Evolutionary conservation across 257 asterid species (phyloP).

Genomic region (Asclepias syriaca): DNA sequence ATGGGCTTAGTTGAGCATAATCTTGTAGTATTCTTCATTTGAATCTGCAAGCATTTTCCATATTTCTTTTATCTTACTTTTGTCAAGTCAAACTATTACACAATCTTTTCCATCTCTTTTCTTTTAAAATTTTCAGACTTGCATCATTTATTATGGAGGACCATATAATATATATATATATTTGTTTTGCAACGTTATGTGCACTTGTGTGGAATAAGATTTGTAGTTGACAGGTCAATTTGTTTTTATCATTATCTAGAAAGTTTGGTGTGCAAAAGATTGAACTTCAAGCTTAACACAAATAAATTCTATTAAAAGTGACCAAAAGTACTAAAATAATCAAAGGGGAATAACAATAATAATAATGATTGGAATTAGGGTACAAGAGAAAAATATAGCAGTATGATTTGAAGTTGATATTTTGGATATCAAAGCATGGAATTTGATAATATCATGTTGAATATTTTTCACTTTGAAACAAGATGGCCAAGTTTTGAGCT

Average conservation of each 20-base stretch:
- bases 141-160: not conserved
- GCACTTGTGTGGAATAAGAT: conserved; percentile 1
- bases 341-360: not conserved
- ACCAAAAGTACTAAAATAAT: conserved; percentile 2
- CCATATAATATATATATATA: not conserved
- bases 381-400: not conserved
- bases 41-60: conserved; percentile 32
- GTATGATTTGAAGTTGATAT: conserved; percentile 8
- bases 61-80: not conserved
- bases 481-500: not conserved
- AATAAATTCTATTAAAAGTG: not conserved
- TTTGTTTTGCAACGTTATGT: not conserved
- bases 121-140: no score
- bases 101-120: no score
- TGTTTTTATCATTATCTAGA: not conserved
- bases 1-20: conserved; percentile 51
- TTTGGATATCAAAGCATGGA: not conserved
- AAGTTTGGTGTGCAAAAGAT: not conserved
- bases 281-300: not conserved
- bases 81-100: no score
- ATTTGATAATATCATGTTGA: no score
- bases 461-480: not conserved
- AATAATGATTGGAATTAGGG: not conserved
- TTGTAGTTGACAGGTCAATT: conserved; percentile 12
- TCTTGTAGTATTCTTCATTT: conserved; percentile 27